Evolutionary conservation across 495 filamentous ascomycete genomes (phyloP).

Genomic region (Penicillium desertorum): DNA sequence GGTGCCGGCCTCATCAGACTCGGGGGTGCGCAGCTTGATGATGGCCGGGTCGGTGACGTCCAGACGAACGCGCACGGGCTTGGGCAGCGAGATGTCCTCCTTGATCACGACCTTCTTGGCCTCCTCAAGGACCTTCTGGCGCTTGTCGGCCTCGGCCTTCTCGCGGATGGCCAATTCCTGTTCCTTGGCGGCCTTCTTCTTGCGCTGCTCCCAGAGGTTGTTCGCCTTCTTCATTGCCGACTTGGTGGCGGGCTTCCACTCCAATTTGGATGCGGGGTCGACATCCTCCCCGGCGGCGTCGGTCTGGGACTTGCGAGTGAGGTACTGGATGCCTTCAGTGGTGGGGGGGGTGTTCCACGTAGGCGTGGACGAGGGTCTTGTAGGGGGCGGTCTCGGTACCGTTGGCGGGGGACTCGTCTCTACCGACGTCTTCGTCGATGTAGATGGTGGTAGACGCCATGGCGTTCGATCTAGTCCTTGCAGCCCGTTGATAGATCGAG

Average conservation of each 20-base stretch:
- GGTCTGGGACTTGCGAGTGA: conserved; percentile 66
- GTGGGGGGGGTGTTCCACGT: conserved; percentile 64
- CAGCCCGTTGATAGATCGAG: not conserved
- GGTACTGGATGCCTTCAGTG: conserved; percentile 58
- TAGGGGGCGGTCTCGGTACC: conserved; percentile 73
- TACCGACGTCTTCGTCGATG: conserved; percentile 75
- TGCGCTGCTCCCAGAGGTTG: conserved; percentile 67
- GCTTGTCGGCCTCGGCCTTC: conserved; percentile 69
- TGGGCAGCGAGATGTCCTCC: conserved; percentile 77
- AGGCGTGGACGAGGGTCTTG: conserved; percentile 76
- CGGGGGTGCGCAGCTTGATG: conserved; percentile 60
- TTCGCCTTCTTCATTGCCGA: conserved; percentile 79
- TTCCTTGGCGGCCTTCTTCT: conserved; percentile 75
- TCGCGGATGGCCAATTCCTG: conserved; percentile 65
- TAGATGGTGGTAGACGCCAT: conserved; percentile 57
- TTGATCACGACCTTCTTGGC: conserved; percentile 84
- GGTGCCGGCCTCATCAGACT: conserved; percentile 60
- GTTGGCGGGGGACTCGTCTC: conserved; percentile 64
- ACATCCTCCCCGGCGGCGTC: conserved; percentile 60
- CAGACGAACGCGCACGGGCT: conserved; percentile 73
- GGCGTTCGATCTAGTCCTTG: conserved; percentile 12
- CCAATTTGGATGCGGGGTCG: conserved; percentile 47
- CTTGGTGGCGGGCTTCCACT: conserved; percentile 83
- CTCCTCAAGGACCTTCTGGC: conserved; percentile 67
- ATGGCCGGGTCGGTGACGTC: conserved; percentile 57